A percentile compares a stretch with the other conserved stretches of the same genome.
phyloP scores from a whole-genome alignment of 1,139 yeast genomes.

The Pichia inconspicua region DNA sequence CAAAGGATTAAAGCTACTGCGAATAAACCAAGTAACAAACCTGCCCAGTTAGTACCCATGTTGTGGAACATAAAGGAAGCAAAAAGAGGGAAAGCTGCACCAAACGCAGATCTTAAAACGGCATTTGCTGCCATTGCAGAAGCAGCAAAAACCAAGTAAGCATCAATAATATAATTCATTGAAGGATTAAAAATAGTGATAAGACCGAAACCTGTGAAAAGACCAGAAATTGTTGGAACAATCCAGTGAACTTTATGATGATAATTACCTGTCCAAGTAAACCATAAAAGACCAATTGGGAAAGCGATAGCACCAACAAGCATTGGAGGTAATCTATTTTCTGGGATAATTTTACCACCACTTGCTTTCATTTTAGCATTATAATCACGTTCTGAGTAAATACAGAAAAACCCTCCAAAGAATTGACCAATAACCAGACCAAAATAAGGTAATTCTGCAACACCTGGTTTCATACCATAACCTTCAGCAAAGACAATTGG shows the following conservation, averaged over 20 bases:
- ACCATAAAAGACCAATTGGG: slow-evolving; percentile 76
- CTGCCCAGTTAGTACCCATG: slow-evolving; percentile 80
- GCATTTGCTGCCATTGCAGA: slow-evolving; percentile 89
- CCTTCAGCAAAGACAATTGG: slow-evolving; percentile 64
- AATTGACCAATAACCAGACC: slow-evolving; percentile 55
- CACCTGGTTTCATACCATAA: slow-evolving; percentile 51
- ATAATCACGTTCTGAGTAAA: slow-evolving; percentile 32
- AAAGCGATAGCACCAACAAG: slow-evolving; percentile 60
- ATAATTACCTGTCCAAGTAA: slow-evolving; percentile 79
- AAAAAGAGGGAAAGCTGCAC: slow-evolving; percentile 77
- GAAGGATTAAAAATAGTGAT: slow-evolving; percentile 71
- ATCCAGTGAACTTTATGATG: slow-evolving; percentile 68
- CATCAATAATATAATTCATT: slow-evolving; percentile 72
- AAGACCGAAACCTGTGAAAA: slow-evolving; percentile 67
- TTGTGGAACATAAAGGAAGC: slow-evolving; percentile 63
- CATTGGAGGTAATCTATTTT: slow-evolving; percentile 71
- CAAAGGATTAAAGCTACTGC: slow-evolving; percentile 59
- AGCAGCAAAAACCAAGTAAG: slow-evolving; percentile 74
- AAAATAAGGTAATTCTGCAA: slow-evolving; percentile 55
- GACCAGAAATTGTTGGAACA: slow-evolving; percentile 72
- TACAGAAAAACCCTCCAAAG: slow-evolving; percentile 44
- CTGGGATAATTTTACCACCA: slow-evolving; percentile 64
- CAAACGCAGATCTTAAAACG: slow-evolving; percentile 58
- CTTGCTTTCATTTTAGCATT: slow-evolving; percentile 35
- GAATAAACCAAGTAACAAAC: slow-evolving; percentile 65